These are phyloP conservation scores for Casuarina equisetifolia DNA, from an alignment of 306 rosid genomes.

Conservation along the genomic window DNA sequence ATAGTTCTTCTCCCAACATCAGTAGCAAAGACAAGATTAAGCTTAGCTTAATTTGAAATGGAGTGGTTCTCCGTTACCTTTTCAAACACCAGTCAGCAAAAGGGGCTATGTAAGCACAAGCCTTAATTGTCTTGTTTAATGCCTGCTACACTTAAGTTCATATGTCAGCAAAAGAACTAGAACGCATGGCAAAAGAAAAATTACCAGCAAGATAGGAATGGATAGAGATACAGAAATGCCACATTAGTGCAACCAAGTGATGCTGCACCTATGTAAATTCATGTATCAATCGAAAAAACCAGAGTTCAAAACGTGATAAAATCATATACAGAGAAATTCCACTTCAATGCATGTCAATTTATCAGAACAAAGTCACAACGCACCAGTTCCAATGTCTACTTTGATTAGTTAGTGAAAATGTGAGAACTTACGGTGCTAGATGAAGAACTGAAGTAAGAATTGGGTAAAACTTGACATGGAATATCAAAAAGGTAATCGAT, in stretches of 20 bases:
- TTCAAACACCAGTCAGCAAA: slow-evolving; percentile 60
- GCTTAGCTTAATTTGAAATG: neutral
- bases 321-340: neutral
- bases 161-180: slow-evolving; percentile 33
- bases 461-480: slow-evolving; percentile 19
- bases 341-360: neutral
- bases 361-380: neutral
- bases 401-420: neutral
- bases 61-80: slow-evolving; percentile 46
- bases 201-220: neutral
- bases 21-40: neutral
- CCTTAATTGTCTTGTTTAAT: slow-evolving; percentile 41
- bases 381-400: neutral
- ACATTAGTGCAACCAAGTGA: neutral
- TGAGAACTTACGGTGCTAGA: neutral
- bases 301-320: neutral
- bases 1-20: neutral
- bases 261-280: neutral
- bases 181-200: slow-evolving; percentile 26
- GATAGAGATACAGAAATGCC: neutral
- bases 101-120: slow-evolving; percentile 51
- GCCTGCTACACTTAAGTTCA: slow-evolving; percentile 56
- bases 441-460: neutral
- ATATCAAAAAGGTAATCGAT: slow-evolving; percentile 7
- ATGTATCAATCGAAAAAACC: neutral